Percentiles rank a stretch among this genome's conserved stretches.
Conservation (phyloP, 441 rosid genomes). For the Gossypium schwendimanii region DNA sequence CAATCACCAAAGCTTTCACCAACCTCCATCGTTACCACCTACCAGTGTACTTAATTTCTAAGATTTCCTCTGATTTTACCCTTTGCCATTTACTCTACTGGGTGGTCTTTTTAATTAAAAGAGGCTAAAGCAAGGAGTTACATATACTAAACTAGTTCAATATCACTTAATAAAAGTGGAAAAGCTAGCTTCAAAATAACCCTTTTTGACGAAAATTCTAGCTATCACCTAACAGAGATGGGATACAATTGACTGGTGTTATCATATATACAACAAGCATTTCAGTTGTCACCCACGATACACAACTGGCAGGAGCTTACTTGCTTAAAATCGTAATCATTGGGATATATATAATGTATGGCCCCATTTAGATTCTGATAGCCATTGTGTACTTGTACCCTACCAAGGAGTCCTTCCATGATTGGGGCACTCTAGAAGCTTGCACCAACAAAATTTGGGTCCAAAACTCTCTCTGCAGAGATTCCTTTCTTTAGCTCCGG, state of each 20-base stretch:
- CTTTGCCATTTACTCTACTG: too few species aligned
- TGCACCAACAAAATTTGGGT: not conserved
- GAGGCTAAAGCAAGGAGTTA: not conserved
- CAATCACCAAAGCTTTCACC: too few species aligned
- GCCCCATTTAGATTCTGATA: conserved; percentile 21
- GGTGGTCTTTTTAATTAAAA: too few species aligned
- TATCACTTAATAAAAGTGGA: not conserved
- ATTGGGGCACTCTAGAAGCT: not conserved
- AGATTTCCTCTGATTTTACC: too few species aligned
- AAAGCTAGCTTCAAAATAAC: too few species aligned
- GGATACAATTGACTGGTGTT: not conserved
- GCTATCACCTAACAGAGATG: not conserved
- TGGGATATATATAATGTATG: conserved; percentile 10
- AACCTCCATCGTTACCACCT: too few species aligned
- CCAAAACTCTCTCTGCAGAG: not conserved
- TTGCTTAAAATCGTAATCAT: conserved; percentile 10
- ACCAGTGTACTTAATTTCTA: too few species aligned
- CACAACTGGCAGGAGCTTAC: conserved; percentile 9
- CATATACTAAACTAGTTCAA: too few species aligned
- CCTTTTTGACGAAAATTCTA: not conserved
- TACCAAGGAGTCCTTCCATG: not conserved
- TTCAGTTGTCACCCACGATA: not conserved
- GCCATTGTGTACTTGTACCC: not conserved
- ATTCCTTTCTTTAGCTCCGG: not conserved
- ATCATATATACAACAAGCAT: too few species aligned